Base-by-base conservation (phyloP, 176 grass and related monocot genomes). In the Puccinellia tenuiflora region DNA sequence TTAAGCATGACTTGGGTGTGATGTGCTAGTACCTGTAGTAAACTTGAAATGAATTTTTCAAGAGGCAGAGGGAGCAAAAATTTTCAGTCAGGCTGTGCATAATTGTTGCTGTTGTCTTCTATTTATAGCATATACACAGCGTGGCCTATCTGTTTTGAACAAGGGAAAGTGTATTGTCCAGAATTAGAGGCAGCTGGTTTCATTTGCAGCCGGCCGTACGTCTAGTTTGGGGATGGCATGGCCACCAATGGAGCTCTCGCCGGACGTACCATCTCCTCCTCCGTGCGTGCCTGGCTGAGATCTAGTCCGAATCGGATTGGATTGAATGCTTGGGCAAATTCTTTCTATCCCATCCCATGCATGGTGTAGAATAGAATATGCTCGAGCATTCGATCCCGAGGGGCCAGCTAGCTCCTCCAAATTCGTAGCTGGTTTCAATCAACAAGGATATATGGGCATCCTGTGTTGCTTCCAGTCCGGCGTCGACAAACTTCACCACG, bases 391-490 rank as follows among this genome's bases (percentile, higher is more conserved):
- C 55, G 37, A 37, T 63, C 60, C 28, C 17, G 2, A n/a, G n/a
- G 5, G 15, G 15, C 45, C 45, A 47, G 46, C 6, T 26, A 14
- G 11, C 6, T 69, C 9, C 26, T n/a, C n/a, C n/a, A n/a, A 28
- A 48, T 48, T 26, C 26, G 2, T n/a, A n/a, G n/a, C n/a, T n/a
- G 5, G 10, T 43, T 43, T 43, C 22, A 60, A 25, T 57, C 24
- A 60, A 28, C 7, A 28, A 60, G 24, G 26, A 34, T 46, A 5
- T n/a, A 88, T 89, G 88, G 88, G 88, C 62, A 85, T 89, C 78
- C 25, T 89, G 37, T 89, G 88, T 30, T 89, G 88, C 63, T 89
- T 89, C 83, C 87, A 85, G 40, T 89, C 82, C 39, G 69, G 73
- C n/a, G 24, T 30, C 29, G 9, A 69, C 20, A 70, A 43, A 12